These are phyloP conservation scores for Vitis labrusca DNA, from an alignment of 164 flowering plant genomes.

Conservation along the genomic window DNA sequence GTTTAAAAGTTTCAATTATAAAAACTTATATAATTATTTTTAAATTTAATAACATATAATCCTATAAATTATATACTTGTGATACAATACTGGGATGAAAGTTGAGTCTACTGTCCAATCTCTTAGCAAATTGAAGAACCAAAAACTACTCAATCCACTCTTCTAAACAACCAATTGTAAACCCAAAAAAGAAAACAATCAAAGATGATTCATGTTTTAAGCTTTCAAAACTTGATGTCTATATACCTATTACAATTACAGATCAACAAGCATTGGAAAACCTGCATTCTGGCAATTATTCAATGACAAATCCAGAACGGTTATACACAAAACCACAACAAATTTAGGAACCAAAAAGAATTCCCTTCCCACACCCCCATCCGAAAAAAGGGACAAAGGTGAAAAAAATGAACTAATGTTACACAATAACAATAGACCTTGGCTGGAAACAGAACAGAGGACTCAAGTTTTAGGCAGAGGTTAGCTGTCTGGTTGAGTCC, in stretches of 20 bases:
- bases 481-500: slow-evolving; percentile 9
- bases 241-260: not conserved
- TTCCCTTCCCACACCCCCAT: slow-evolving; percentile 2
- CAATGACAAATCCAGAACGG: not conserved
- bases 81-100: no score
- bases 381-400: not conserved
- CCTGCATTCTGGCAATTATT: not conserved
- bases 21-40: no score
- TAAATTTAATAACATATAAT: no score
- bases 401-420: not conserved
- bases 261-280: not conserved
- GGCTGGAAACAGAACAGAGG: no score
- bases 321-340: slow-evolving; percentile 12
- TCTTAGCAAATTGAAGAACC: not conserved
- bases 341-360: slow-evolving; percentile 1
- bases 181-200: no score
- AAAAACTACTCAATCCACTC: not conserved
- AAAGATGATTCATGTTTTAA: no score
- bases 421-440: not conserved
- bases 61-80: no score
- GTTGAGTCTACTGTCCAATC: not conserved
- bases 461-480: slow-evolving; percentile 5
- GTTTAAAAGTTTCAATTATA: no score
- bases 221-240: no score
- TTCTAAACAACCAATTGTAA: not conserved